Conservation (phyloP, 768 basidiomycete species). For the Tylopilus cervinicoccineus region DNA sequence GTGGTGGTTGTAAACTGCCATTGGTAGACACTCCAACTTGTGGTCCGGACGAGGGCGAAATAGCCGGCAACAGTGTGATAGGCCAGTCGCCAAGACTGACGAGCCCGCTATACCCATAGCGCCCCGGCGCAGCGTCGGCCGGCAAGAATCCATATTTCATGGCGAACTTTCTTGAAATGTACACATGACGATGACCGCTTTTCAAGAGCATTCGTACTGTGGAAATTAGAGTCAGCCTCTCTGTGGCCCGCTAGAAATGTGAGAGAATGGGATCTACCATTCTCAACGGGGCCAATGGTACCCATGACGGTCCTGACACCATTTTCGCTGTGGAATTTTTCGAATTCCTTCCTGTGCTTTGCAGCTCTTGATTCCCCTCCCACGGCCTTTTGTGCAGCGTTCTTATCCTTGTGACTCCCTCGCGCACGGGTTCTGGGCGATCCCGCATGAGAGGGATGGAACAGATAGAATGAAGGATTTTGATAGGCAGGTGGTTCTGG, state of each 20-base stretch:
- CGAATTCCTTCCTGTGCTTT: conserved; percentile 70
- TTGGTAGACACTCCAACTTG: neutral
- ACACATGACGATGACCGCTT: conserved; percentile 88
- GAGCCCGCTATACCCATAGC: conserved; percentile 90
- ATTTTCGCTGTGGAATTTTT: conserved; percentile 84
- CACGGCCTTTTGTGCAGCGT: conserved; percentile 28
- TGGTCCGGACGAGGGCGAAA: neutral
- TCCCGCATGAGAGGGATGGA: conserved; percentile 28
- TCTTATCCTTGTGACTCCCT: conserved; percentile 40
- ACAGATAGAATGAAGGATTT: conserved; percentile 71
- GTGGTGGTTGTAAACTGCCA: neutral
- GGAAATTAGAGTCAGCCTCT: neutral
- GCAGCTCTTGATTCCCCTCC: conserved; percentile 45
- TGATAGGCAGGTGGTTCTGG: conserved; percentile 60
- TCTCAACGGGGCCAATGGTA: conserved; percentile 83
- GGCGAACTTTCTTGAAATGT: conserved; percentile 94
- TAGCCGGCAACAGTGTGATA: conserved; percentile 55
- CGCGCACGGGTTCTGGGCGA: conserved; percentile 32
- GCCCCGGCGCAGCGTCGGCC: conserved; percentile 79
- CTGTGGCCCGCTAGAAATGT: too few species aligned
- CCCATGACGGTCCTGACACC: conserved; percentile 93
- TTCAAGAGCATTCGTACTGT: conserved; percentile 92
- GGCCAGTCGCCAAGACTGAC: conserved; percentile 86
- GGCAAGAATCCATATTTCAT: conserved; percentile 85
- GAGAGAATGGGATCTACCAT: conserved; percentile 48